Base-by-base conservation (phyloP, 345 rosid genomes). In the Brassica incana region DNA sequence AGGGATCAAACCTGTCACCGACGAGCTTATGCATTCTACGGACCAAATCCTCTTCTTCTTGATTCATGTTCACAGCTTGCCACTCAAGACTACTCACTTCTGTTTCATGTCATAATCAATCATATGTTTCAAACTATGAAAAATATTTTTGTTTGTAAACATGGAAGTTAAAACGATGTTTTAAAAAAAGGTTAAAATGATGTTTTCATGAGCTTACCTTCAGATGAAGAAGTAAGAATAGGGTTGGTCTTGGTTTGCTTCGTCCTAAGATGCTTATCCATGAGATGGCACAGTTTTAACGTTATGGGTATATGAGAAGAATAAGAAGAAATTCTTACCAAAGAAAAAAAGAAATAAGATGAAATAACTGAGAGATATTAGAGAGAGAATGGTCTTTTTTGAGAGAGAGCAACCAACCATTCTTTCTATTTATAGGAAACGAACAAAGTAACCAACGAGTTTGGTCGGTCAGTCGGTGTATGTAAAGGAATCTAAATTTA, bases 21-120 rank as follows among this genome's bases (percentile, higher is more conserved):
- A 90, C 83, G 43, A 90, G 90, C 72, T 81, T 86, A 56, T 86
- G 82, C 92, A 90, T 90, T 75, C 95, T 78, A 83, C 61, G 67
- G 74, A 88, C 81, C 82, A 90, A 88, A 82, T 88, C 95, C 68
- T 87, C 86, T 72, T 90, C 92, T 71, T 87, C 88, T 69, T 77
- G 85, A 54, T 81, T 84, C 90, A 88, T 81, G 43, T 76, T 67
- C 50, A 90, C 82, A 71, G 73, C 72, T 74, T 85, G 85, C 92
- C 90, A 86, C 50, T 84, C 86, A 36, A 82, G 73, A 68, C 92
- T 90, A 69, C 88, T 83, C 68, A 86, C 92, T 82, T 90, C 92
- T 88, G 79, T 75, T 65, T 7, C 76, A 64, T 35, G 45, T 50
- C 33, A 61, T n/a, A 52, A 7, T 4, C 23, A 38, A 10, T 33